phyloP scores from a whole-genome alignment of 352 stramenopile genomes.

The Globisporangium uncinulatum region DNA sequence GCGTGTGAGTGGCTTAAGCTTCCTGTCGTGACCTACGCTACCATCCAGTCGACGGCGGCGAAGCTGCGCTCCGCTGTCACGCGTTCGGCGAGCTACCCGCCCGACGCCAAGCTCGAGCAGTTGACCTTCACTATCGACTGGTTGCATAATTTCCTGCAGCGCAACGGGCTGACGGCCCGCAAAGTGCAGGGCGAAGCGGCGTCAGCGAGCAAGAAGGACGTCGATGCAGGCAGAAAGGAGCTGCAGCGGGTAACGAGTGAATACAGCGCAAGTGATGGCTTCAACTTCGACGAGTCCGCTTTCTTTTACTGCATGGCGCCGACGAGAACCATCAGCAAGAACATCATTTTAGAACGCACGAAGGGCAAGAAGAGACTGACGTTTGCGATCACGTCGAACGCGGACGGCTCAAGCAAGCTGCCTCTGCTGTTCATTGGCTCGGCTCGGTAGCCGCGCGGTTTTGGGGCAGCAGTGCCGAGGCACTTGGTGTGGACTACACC shows the following conservation, averaged over 20 bases:
- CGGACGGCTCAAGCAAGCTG: neutral
- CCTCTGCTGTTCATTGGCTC: conserved; percentile 3
- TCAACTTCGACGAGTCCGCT: too few species aligned
- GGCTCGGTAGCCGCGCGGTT: neutral
- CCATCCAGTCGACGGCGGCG: too few species aligned
- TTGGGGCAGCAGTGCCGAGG: neutral
- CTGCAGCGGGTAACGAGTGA: too few species aligned
- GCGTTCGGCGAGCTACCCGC: too few species aligned
- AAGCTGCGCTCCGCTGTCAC: too few species aligned
- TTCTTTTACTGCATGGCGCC: too few species aligned
- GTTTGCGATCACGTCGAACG: conserved; percentile 1
- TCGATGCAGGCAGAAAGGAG: too few species aligned
- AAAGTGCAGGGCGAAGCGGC: conserved; percentile 5
- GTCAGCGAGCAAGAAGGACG: neutral
- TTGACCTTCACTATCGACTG: conserved; percentile 6
- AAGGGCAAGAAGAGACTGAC: conserved; percentile 3
- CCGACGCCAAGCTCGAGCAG: too few species aligned
- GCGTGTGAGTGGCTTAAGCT: too few species aligned
- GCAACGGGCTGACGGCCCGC: neutral
- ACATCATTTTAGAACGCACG: neutral
- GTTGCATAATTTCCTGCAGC: conserved; percentile 4
- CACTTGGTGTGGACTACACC: conserved; percentile 3
- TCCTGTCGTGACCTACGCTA: too few species aligned
- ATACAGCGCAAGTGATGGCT: too few species aligned
- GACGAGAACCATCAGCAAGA: neutral